A percentile compares a stretch with the other conserved stretches of the same genome.
phyloP scores from a whole-genome alignment of 116 monocot species.

The Papilionanthe hybrid region DNA sequence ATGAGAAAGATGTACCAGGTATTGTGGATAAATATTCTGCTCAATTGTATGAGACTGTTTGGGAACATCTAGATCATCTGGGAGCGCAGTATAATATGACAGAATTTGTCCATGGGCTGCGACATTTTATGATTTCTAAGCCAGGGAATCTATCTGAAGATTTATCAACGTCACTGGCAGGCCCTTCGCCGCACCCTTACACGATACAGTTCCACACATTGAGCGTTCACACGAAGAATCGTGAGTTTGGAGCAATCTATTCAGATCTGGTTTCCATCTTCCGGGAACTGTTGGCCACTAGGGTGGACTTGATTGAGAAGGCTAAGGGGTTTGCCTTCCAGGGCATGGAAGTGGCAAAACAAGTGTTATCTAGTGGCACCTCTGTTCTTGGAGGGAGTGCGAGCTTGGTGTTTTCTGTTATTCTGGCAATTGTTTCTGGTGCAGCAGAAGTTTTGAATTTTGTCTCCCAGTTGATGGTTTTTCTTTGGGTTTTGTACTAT shows the following conservation, averaged over 20 bases:
- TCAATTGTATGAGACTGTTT: conserved; percentile 42
- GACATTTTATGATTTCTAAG: conserved; percentile 25
- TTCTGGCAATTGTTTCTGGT: conserved; percentile 18
- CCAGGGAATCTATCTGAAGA: background rate
- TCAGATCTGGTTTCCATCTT: conserved; percentile 26
- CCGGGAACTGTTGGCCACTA: conserved; percentile 28
- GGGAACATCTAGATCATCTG: conserved; percentile 38
- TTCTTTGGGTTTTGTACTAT: conserved; percentile 44
- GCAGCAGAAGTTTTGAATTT: conserved; percentile 36
- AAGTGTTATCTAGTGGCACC: conserved; percentile 25
- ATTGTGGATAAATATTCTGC: conserved; percentile 38
- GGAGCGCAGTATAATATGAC: conserved; percentile 37
- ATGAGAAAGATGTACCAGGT: conserved; percentile 30
- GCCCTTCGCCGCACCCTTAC: conserved; percentile 17
- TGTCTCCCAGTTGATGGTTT: conserved; percentile 42
- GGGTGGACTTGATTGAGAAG: conserved; percentile 39
- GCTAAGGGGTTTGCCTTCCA: conserved; percentile 41
- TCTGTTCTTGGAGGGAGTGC: conserved; percentile 38
- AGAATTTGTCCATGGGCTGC: conserved; percentile 32
- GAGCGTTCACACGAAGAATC: conserved; percentile 24
- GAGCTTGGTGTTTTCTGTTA: conserved; percentile 21
- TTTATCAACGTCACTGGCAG: conserved; percentile 10
- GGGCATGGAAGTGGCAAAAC: conserved; percentile 32
- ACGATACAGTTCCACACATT: conserved; percentile 25
- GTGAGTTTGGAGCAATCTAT: conserved; percentile 40